phyloP scores from a whole-genome alignment of 768 basidiomycete genomes.

The Nevesoporus exiguus region DNA sequence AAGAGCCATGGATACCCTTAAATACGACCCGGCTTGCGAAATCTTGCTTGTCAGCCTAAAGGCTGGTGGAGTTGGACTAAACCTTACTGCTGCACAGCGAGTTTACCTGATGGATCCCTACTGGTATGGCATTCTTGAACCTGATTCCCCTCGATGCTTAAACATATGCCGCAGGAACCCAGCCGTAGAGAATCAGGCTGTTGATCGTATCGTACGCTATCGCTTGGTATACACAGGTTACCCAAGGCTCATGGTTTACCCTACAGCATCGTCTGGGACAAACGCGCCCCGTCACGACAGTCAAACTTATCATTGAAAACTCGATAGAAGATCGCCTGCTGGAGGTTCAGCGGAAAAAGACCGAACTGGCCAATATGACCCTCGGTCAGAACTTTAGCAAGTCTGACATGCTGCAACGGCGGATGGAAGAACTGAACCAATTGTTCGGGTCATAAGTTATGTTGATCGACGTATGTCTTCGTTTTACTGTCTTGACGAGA shows the following conservation, averaged over 20 bases:
- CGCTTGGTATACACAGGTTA: background rate
- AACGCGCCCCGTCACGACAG: conserved; percentile 83
- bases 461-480: conserved; percentile 16
- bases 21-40: conserved; percentile 86
- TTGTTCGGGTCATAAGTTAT: conserved; percentile 55
- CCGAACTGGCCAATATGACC: conserved; percentile 91
- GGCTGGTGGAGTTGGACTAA: conserved; percentile 96
- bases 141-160: background rate
- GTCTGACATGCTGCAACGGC: conserved; percentile 79
- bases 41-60: conserved; percentile 94
- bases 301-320: conserved; percentile 92
- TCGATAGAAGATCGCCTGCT: conserved; percentile 91
- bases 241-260: background rate
- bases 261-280: conserved; percentile 92
- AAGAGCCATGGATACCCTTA: conserved; percentile 88
- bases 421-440: conserved; percentile 83
- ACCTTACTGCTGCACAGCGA: conserved; percentile 89
- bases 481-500: conserved; percentile 16
- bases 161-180: conserved; percentile 65
- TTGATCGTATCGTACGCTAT: conserved; percentile 86
- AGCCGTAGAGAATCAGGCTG: conserved; percentile 95
- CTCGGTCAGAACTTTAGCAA: conserved; percentile 85
- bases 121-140: conserved; percentile 49
- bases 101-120: conserved; percentile 98
- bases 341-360: conserved; percentile 94